These are phyloP conservation scores for Rhododendron simsii DNA, from an alignment of 148 eudicot species.

Conservation along the genomic window DNA sequence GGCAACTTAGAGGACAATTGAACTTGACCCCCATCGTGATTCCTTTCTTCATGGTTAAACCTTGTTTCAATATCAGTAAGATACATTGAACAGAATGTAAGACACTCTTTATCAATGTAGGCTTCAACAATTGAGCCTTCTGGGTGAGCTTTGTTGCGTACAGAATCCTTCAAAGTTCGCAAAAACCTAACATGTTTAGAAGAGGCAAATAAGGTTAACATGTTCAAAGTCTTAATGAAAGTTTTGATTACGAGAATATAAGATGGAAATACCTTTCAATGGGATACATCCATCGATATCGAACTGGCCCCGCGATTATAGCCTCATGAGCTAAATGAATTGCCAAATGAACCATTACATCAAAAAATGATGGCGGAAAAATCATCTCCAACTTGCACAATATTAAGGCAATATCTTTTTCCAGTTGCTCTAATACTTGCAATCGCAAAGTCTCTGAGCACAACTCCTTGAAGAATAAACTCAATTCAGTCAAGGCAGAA, in stretches of 20 bases:
- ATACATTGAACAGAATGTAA: constrained; percentile 7
- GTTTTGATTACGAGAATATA: not conserved
- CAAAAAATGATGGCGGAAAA: constrained; percentile 13
- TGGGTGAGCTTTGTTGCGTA: not conserved
- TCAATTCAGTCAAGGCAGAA: not conserved
- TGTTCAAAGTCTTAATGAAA: not conserved
- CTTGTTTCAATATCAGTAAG: not conserved
- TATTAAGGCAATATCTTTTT: not conserved
- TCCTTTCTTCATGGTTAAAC: not conserved
- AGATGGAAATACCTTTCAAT: constrained; percentile 1
- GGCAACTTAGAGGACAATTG: not conserved
- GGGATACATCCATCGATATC: constrained; percentile 2
- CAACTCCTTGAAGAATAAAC: not conserved
- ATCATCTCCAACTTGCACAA: not conserved
- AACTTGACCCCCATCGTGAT: not conserved
- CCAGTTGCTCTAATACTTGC: not conserved
- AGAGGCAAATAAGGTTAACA: not conserved
- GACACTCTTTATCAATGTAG: constrained; percentile 10
- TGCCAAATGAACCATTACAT: constrained; percentile 3
- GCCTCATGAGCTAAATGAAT: constrained; percentile 7
- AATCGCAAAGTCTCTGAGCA: not conserved
- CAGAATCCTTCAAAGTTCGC: not conserved
- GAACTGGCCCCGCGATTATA: not conserved
- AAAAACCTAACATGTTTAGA: not conserved
- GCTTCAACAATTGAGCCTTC: constrained; percentile 10